These are phyloP conservation scores for Eucalyptus pauciflora DNA, from an alignment of 345 rosid genomes.

Conservation along the genomic window DNA sequence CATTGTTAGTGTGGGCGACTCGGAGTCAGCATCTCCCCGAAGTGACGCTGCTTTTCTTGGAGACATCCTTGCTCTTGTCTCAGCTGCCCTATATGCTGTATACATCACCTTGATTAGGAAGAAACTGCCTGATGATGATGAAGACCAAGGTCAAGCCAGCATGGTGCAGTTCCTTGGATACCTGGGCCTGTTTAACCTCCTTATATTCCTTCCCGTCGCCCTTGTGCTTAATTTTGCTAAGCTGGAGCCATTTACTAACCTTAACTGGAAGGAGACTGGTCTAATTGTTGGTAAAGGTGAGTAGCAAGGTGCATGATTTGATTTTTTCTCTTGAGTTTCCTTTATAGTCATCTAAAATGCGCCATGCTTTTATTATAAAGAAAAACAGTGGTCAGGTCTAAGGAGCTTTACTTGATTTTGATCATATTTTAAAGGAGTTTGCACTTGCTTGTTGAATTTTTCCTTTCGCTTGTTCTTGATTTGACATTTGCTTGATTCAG, in stretches of 20 bases:
- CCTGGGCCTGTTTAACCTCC: conserved; percentile 69
- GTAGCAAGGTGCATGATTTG: conserved; percentile 34
- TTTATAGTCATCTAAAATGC: not conserved
- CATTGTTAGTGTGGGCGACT: conserved; percentile 81
- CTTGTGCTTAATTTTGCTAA: conserved; percentile 53
- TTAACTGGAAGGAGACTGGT: conserved; percentile 61
- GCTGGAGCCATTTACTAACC: conserved; percentile 46
- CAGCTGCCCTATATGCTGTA: conserved; percentile 73
- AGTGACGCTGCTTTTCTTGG: conserved; percentile 55
- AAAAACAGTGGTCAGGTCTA: not conserved
- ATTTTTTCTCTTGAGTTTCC: not conserved
- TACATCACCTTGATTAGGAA: conserved; percentile 83
- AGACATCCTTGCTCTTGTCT: conserved; percentile 62
- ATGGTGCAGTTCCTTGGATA: conserved; percentile 91
- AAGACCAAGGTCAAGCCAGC: conserved; percentile 50
- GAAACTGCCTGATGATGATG: conserved; percentile 79
- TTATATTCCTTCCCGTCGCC: conserved; percentile 68
- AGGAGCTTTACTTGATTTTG: not conserved
- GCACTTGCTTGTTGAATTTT: not conserved
- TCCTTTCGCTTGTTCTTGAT: not conserved
- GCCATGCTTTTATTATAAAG: not conserved
- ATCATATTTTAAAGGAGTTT: not conserved
- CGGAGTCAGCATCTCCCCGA: conserved; percentile 13
- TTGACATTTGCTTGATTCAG: not conserved
- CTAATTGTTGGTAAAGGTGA: conserved; percentile 84